Conservation (phyloP, 441 rosid species). For the Eruca vesicaria region DNA sequence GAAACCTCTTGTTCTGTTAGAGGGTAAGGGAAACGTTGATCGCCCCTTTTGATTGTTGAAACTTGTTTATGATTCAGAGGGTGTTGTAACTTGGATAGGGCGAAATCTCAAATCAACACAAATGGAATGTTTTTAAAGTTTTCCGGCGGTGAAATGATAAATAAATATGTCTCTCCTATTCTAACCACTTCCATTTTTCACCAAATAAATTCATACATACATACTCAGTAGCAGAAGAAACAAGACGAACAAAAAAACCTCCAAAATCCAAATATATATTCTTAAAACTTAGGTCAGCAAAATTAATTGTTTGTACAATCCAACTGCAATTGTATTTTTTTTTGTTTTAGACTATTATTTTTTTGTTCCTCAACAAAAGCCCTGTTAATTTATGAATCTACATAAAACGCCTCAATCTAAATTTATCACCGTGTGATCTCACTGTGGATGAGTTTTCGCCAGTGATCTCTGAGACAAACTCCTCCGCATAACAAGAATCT, state of each 20-base stretch:
- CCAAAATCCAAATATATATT: no score
- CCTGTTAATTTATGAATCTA: not conserved
- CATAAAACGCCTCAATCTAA: not conserved
- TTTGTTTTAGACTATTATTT: not conserved
- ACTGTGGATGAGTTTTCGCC: constrained; percentile 34
- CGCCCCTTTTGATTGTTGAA: no score
- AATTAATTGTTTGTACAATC: not conserved
- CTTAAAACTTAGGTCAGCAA: not conserved
- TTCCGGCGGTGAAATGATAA: no score
- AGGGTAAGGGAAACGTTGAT: not conserved
- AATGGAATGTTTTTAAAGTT: no score
- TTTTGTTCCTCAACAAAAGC: not conserved
- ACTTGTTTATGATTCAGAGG: no score
- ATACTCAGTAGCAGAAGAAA: no score
- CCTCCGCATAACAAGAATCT: constrained; percentile 46
- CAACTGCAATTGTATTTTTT: not conserved
- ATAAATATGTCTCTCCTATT: no score
- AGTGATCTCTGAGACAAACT: constrained; percentile 33
- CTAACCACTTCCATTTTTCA: no score
- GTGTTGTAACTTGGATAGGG: no score
- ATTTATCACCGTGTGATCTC: not conserved
- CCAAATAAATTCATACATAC: no score
- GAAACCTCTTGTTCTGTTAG: not conserved
- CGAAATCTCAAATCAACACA: no score
- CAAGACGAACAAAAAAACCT: no score